Percentiles rank a stretch among this genome's conserved stretches.
Evolutionary conservation across 2,329 filamentous ascomycete species (phyloP).

Genomic region (Sphaerulina musiva): DNA sequence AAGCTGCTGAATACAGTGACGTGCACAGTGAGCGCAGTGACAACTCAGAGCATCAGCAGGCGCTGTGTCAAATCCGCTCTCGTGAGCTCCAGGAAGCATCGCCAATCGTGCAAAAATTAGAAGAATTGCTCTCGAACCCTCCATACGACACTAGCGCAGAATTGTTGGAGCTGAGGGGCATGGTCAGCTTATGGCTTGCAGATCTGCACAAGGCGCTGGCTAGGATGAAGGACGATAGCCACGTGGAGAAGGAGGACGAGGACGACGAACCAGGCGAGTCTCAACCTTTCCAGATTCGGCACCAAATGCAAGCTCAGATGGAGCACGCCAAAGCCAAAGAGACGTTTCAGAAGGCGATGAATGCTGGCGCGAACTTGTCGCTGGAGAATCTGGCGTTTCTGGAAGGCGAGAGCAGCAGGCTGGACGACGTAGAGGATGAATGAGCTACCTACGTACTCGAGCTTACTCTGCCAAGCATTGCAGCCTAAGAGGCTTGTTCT

Average conservation of each 20-base stretch:
- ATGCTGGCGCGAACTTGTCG: conserved; percentile 10
- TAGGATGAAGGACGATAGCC: neutral
- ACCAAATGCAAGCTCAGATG: conserved; percentile 4
- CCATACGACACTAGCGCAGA: conserved; percentile 64
- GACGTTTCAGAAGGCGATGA: conserved; percentile 10
- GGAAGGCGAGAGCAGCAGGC: conserved; percentile 1
- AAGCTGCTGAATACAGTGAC: conserved; percentile 5
- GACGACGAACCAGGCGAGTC: conserved; percentile 8
- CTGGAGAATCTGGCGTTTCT: conserved; percentile 11
- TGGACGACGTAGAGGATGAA: neutral
- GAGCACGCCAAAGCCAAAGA: conserved; percentile 15
- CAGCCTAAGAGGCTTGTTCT: neutral
- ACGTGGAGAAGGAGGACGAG: conserved; percentile 2
- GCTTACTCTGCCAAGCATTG: neutral
- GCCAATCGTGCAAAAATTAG: conserved; percentile 62
- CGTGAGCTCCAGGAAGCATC: conserved; percentile 52
- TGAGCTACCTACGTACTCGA: neutral
- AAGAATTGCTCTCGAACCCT: conserved; percentile 60
- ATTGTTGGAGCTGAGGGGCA: conserved; percentile 64
- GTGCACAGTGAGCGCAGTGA: conserved; percentile 1
- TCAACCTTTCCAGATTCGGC: conserved; percentile 3
- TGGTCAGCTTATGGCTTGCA: conserved; percentile 67
- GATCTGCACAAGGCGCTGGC: conserved; percentile 49
- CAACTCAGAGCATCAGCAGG: conserved; percentile 28
- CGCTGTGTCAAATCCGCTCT: conserved; percentile 4